Base-by-base conservation (phyloP, 2,329 filamentous ascomycete genomes). In the Trichoderma cornu-damae region DNA sequence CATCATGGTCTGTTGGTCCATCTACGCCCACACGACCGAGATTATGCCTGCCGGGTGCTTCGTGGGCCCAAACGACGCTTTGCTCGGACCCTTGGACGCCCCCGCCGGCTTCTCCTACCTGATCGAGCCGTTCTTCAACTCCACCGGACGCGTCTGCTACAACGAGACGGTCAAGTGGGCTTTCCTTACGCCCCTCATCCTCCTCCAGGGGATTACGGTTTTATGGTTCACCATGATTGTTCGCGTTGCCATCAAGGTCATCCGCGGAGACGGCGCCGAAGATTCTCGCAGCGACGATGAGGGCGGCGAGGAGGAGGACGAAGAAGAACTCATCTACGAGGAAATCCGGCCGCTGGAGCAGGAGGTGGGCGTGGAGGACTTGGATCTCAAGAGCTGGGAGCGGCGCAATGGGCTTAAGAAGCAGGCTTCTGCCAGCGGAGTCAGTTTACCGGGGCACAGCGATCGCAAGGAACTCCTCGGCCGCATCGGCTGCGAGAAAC, bases 171-270 rank as follows among this genome's bases (percentile, higher is more conserved):
- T 96, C 66, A 86, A 87, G 66, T 88, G 83, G 80, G 78, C 79
- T 11, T 97, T 97, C 75, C 76, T 97, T 14, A 78, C 80, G 8
- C 80, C 90, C 37, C 83, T 99, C 2, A 76, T 95, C 11, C 81
- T 86, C 35, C 79, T 99, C 20, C 91, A 97, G 72, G 76, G 79
- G 20, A 81, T 99, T 53, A 91, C 89, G 30, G 76, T 96, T 34
- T 79, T 89, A 61, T 97, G 94, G 94, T 96, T 97, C 68, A 80
- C 78, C 61, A 88, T 96, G 85, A 96, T 97, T 63, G 73, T 92
- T 37, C 84, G 85, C 58, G 89, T 99, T 2, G 91, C 91, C 20
- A 79, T 88, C 61, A 86, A 87, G 60, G 91, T 97, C 5, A 69
- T 97, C 34, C 82, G 80, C 50, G 92, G 93, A 30, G 82, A 80